Percentiles rank a stretch among this genome's conserved stretches.
These are phyloP conservation scores for Bolboschoenoplectus hybrid DNA, from an alignment of 202 grass and related monocot genomes.

Conservation along the genomic window DNA sequence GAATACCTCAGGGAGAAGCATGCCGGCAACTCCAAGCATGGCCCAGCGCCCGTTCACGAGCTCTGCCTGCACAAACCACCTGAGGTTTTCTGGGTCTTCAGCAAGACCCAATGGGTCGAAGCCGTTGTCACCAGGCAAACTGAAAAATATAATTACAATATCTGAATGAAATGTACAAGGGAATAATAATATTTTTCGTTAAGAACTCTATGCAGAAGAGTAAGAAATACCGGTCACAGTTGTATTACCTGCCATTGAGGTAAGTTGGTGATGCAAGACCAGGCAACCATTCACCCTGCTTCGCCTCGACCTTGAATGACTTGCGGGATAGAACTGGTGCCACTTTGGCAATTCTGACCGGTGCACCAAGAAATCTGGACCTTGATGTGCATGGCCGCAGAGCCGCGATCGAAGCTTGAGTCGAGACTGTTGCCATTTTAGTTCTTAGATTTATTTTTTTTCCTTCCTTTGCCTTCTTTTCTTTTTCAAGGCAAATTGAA, in stretches of 20 bases:
- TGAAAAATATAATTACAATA: constrained; percentile 31
- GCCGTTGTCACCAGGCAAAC: constrained; percentile 70
- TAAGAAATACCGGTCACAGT: background rate
- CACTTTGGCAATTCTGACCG: constrained; percentile 46
- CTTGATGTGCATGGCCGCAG: constrained; percentile 60
- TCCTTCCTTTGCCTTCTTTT: background rate
- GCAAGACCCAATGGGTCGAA: constrained; percentile 83
- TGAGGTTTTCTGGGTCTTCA: constrained; percentile 84
- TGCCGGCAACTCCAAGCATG: constrained; percentile 86
- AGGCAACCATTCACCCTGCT: constrained; percentile 84
- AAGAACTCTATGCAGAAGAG: background rate
- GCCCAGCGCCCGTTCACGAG: constrained; percentile 86
- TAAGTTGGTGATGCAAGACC: constrained; percentile 72
- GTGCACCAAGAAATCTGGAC: constrained; percentile 48
- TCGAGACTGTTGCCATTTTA: constrained; percentile 65
- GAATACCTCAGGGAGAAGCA: constrained; percentile 83
- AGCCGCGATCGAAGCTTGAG: constrained; percentile 62
- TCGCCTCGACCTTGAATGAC: constrained; percentile 63
- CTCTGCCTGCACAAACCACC: constrained; percentile 89
- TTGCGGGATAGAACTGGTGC: constrained; percentile 34
- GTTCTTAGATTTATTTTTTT: background rate
- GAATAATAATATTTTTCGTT: background rate
- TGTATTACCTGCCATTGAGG: constrained; percentile 63
- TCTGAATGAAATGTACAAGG: background rate
- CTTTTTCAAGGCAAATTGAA: background rate